Conservation (phyloP, 306 rosid species). For the Pterocarpus macrocarpus region DNA sequence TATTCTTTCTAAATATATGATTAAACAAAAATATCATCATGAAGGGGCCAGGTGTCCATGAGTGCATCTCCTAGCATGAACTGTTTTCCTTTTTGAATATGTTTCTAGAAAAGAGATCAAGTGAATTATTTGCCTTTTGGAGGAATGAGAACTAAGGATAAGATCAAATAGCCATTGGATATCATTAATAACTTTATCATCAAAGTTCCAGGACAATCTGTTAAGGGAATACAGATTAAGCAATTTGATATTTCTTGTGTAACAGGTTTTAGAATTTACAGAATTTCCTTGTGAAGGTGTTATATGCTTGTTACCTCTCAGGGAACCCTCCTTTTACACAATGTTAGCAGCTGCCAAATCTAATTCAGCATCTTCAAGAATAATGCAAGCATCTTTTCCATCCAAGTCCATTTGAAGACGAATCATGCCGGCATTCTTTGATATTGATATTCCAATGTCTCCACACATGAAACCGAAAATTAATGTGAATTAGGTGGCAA, state of each 20-base stretch:
- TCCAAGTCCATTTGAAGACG: slow-evolving; percentile 95
- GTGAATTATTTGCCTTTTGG: background rate
- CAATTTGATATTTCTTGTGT: background rate
- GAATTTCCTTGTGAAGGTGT: background rate
- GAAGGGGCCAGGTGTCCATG: background rate
- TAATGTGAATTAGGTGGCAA: slow-evolving; percentile 26
- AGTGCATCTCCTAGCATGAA: background rate
- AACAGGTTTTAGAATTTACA: background rate
- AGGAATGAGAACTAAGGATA: background rate
- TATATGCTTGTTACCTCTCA: slow-evolving; percentile 67
- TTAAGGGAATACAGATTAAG: background rate
- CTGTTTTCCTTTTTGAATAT: background rate
- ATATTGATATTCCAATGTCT: slow-evolving; percentile 84
- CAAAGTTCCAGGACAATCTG: background rate
- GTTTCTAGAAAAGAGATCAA: slow-evolving; percentile 1
- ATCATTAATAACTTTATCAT: background rate
- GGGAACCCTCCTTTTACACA: slow-evolving; percentile 90
- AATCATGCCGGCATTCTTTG: slow-evolving; percentile 88
- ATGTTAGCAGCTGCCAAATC: slow-evolving; percentile 90
- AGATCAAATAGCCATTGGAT: background rate
- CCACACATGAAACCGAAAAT: slow-evolving; percentile 88
- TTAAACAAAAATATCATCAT: background rate
- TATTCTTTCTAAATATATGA: background rate
- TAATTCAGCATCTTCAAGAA: slow-evolving; percentile 90
- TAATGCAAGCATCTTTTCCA: slow-evolving; percentile 96